Evolutionary conservation across 2,329 filamentous ascomycete species (phyloP), one percentile per base, ranked within the genome.

Genomic region (Penicillium sp.): DNA sequence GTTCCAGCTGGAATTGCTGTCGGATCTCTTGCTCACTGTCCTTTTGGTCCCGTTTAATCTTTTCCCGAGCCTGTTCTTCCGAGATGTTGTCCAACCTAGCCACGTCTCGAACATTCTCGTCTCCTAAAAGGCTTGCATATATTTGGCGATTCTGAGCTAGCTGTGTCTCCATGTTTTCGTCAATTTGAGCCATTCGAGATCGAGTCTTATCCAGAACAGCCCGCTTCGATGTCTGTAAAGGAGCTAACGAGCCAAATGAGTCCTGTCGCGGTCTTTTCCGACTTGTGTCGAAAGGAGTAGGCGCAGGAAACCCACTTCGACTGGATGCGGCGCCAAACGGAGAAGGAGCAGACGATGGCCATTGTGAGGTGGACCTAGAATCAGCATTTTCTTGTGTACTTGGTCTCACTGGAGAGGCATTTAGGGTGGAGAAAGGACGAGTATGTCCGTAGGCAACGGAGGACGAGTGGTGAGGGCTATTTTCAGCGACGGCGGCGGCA

Each of bases 11-110:
- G 12, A 49, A 55, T 6, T 49, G 26, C 15, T 34, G 38, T 21
- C 48, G 39, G 46, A 63, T 58, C 2, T 36, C 47, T 16, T 45
- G 49, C 26, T 54, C 53, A 9, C 44, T 49, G 10, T 60, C 59
- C 21, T 45, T 56, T 31, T 70, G 64, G 46, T 73, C 70, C 28
- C 65, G 58, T 41, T 59, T 60, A 10, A 72, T 53, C n/a, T 56
- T 60, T 16, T 52, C 49, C 3, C 71, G 34, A 5, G 47, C 45
- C 28, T 55, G 24, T 4, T 34, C 51, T 15, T 45, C 44, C 3
- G 51, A 44, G 10, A 52, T 45, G 6, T 45, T 38, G 12, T 54
- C 43, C 0, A 18, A 5, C 9, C 12, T 24, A 4, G 50, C 54
- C 9, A 31, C 28, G 4, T 47, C 28, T 15, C 43, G 34, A 23